Evolutionary conservation across 2,329 filamentous ascomycete genomes (phyloP).

Genomic region (Polytolypa hystricis): DNA sequence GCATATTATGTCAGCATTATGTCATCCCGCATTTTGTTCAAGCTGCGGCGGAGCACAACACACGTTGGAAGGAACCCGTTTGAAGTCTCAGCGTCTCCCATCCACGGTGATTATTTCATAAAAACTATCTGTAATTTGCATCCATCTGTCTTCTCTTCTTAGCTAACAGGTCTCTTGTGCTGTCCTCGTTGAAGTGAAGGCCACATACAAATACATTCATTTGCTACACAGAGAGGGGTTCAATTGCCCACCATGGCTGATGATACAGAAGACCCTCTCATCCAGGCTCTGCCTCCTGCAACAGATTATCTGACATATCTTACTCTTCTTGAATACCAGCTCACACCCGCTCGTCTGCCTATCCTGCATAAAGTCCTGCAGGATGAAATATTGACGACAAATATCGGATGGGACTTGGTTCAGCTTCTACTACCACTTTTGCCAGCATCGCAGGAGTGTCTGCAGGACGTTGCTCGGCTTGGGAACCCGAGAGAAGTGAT

Average conservation of each 20-base stretch:
- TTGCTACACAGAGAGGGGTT: no score
- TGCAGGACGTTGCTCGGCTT: slow-evolving; percentile 49
- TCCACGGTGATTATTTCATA: no score
- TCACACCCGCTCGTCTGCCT: slow-evolving; percentile 47
- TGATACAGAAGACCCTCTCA: slow-evolving; percentile 36
- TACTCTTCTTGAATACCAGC: slow-evolving; percentile 53
- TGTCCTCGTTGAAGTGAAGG: no score
- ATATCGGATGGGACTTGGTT: slow-evolving; percentile 57
- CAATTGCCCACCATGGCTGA: slow-evolving; percentile 17
- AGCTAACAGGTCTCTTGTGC: no score
- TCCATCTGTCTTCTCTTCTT: no score
- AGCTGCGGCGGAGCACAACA: no score
- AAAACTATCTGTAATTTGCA: no score
- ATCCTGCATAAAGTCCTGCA: slow-evolving; percentile 48
- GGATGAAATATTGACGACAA: slow-evolving; percentile 48
- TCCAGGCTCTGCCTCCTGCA: slow-evolving; percentile 48
- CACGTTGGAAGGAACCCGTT: no score
- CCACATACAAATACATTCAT: no score
- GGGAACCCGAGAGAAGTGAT: slow-evolving; percentile 56
- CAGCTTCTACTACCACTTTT: slow-evolving; percentile 50
- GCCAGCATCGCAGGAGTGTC: slow-evolving; percentile 46
- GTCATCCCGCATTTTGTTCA: no score
- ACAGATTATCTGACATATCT: slow-evolving; percentile 58
- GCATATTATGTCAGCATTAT: no score
- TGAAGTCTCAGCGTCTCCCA: no score